phyloP scores from a whole-genome alignment of 495 filamentous ascomycete species.

The Penicillium angulare region DNA sequence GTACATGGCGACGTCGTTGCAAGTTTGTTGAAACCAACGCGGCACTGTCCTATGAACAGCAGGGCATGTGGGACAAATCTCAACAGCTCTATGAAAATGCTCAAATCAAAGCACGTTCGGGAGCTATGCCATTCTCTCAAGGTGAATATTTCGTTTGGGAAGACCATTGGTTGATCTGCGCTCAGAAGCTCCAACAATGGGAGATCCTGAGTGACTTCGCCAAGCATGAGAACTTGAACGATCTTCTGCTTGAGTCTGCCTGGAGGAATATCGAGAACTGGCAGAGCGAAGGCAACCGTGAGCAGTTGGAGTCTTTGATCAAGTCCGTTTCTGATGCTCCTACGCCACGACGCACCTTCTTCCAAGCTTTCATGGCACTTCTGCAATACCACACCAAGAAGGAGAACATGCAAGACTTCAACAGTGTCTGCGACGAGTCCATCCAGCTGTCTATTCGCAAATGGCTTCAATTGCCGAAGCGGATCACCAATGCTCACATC shows the following conservation, averaged over 20 bases:
- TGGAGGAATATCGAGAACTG: conserved; percentile 95
- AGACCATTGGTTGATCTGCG: conserved; percentile 97
- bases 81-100: conserved; percentile 94
- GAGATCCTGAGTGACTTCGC: conserved; percentile 95
- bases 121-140: conserved; percentile 89
- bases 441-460: conserved; percentile 96
- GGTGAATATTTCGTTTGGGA: conserved; percentile 99
- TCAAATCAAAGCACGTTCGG: conserved; percentile 93
- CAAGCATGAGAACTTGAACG: conserved; percentile 98
- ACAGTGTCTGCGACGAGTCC: conserved; percentile 86
- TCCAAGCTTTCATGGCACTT: conserved; percentile 95
- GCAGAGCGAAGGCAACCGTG: conserved; percentile 78
- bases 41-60: conserved; percentile 95
- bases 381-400: conserved; percentile 89
- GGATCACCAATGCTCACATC: conserved; percentile 93
- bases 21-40: conserved; percentile 96
- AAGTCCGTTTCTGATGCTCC: conserved; percentile 97
- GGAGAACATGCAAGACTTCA: conserved; percentile 78
- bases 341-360: conserved; percentile 89
- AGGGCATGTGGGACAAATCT: conserved; percentile 98
- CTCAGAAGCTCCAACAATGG: conserved; percentile 98
- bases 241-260: conserved; percentile 89
- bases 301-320: conserved; percentile 85
- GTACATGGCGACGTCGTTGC: conserved; percentile 91
- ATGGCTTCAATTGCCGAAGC: conserved; percentile 93